These are phyloP conservation scores for Crocinoboletus sp. DNA, from an alignment of 1,284 basidiomycete species.

Conservation along the genomic window DNA sequence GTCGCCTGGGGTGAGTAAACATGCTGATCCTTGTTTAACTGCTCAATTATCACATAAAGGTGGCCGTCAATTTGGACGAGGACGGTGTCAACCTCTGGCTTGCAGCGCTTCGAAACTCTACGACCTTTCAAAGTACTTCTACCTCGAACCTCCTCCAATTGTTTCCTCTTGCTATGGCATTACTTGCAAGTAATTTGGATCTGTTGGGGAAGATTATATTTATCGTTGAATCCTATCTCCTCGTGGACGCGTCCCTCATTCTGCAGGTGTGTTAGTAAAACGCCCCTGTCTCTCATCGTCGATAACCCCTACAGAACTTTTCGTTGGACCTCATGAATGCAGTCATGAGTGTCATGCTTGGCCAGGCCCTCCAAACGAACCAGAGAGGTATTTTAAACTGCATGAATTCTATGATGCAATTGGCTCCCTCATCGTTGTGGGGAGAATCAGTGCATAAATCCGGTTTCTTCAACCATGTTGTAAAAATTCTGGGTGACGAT, in stretches of 20 bases:
- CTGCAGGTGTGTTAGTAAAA: conserved; percentile 51
- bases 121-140: conserved; percentile 45
- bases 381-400: conserved; percentile 53
- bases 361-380: conserved; percentile 48
- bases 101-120: conserved; percentile 65
- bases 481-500: conserved; percentile 56
- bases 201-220: conserved; percentile 61
- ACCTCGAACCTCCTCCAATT: conserved; percentile 62
- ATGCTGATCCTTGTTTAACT: background rate
- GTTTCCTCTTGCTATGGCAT: conserved; percentile 57
- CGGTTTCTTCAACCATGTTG: conserved; percentile 59
- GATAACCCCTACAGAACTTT: conserved; percentile 38
- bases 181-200: conserved; percentile 72
- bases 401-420: conserved; percentile 55
- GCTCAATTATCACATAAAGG: conserved; percentile 37
- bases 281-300: background rate
- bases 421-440: conserved; percentile 59
- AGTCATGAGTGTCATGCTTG: conserved; percentile 45
- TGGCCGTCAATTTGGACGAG: conserved; percentile 69
- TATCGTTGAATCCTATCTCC: conserved; percentile 78
- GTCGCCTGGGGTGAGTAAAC: conserved; percentile 48
- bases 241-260: conserved; percentile 65
- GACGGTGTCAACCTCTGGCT: conserved; percentile 79
- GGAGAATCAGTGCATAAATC: conserved; percentile 66
- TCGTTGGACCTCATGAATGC: conserved; percentile 53